Evolutionary conservation across 1,139 yeast genomes (phyloP).

Genomic region (Arxiozyma bovina): DNA sequence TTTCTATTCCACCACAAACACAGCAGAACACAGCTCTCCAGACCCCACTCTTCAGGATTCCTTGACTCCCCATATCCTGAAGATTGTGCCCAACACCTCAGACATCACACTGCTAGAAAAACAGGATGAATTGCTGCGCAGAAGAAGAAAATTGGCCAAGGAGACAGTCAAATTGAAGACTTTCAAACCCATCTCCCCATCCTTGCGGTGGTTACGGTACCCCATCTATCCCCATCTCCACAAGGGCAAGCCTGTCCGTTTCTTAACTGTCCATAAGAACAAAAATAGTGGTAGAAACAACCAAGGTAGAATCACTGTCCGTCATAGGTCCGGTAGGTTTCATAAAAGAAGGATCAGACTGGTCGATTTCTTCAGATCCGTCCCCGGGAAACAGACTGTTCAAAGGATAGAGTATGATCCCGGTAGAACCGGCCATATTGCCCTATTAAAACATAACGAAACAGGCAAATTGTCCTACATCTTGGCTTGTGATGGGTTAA

Average conservation of each 20-base stretch:
- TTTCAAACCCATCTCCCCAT: slow-evolving; percentile 77
- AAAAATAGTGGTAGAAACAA: slow-evolving; percentile 84
- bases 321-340: slow-evolving; percentile 92
- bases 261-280: slow-evolving; percentile 66
- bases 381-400: slow-evolving; percentile 68
- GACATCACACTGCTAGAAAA: slow-evolving; percentile 64
- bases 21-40: neutral
- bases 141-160: slow-evolving; percentile 66
- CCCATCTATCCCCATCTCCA: slow-evolving; percentile 83
- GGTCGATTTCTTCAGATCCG: slow-evolving; percentile 64
- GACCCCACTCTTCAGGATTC: neutral
- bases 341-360: slow-evolving; percentile 80
- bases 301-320: slow-evolving; percentile 77
- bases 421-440: slow-evolving; percentile 88
- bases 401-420: slow-evolving; percentile 94
- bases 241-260: slow-evolving; percentile 73
- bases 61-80: slow-evolving; percentile 21
- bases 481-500: slow-evolving; percentile 83
- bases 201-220: slow-evolving; percentile 78
- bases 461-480: slow-evolving; percentile 68
- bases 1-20: neutral
- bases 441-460: slow-evolving; percentile 58
- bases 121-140: slow-evolving; percentile 63
- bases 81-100: slow-evolving; percentile 36
- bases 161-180: slow-evolving; percentile 64